Evolutionary conservation across 2,329 filamentous ascomycete genomes (phyloP), one percentile per base, ranked within the genome.

Genomic region (Arthrobotrys sphaeroides): DNA sequence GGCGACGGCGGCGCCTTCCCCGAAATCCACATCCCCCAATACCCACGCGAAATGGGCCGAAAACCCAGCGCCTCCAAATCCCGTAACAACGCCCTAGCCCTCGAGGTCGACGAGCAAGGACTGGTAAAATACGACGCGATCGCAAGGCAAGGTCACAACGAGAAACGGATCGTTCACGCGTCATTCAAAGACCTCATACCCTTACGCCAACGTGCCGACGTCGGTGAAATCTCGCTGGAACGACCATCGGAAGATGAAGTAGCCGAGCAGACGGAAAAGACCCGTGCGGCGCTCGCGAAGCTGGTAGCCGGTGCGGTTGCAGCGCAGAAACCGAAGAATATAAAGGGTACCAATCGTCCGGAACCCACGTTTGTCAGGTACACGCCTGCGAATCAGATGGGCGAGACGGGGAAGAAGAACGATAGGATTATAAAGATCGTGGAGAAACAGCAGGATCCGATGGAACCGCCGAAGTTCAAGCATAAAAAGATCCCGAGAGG

Each of bases 401-500:
- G 95, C 10, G 92, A 93, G 82, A 88, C 85, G 22, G 89, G 88
- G 40, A 90, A 90, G 83, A 96, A 97, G 84, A 92, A 93, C 80
- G 94, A 98, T 80, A 90, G 95, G 12, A 97, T 99, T 78, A 96
- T 99, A 88, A 98, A 98, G 85, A 98, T 99, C 83, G 93, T 97
- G 38, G 93, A 97, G 82, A 87, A 93, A 67, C 94, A 98, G 82
- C 87, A 90, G 79, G 95, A 99, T 83, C 95, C 95, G 0, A 91
- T 97, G 90, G 94, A 97, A 81, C 95, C 95, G 0, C 94, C 95
- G 1, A 98, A 97, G 81, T 97, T 98, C 85, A 98, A 98, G 84
- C 93, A 97, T 84, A 98, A 98, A 86, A 97, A 97, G 84, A 96
- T 99, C 70, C 94, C 94, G 7, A 88, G 93, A 79, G 94, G 94